Conservation (phyloP, 441 rosid genomes). For the Theobroma grandiflorum region DNA sequence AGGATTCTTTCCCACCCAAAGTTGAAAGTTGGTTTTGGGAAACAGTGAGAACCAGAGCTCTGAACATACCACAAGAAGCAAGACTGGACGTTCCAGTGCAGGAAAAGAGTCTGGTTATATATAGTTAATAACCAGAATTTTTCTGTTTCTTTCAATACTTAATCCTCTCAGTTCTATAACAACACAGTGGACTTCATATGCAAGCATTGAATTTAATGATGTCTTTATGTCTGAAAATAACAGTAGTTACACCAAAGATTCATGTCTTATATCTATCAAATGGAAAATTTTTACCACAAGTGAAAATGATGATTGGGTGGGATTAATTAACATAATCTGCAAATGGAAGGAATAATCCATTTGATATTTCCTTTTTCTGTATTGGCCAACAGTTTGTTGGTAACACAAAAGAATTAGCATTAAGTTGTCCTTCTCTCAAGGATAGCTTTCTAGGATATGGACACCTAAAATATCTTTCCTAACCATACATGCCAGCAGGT, state of each 20-base stretch:
- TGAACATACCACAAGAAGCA: conserved; percentile 26
- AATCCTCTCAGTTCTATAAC: background rate
- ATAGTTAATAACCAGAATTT: background rate
- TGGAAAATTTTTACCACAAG: background rate
- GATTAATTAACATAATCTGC: conserved; percentile 11
- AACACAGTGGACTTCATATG: conserved; percentile 11
- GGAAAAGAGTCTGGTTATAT: background rate
- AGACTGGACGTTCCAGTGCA: background rate
- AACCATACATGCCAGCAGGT: conserved; percentile 7
- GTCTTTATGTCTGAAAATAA: background rate
- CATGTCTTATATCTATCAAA: background rate
- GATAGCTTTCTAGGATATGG: background rate
- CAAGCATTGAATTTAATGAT: conserved; percentile 7
- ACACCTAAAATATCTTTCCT: conserved; percentile 2
- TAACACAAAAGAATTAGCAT: background rate
- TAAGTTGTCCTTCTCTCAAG: conserved; percentile 14
- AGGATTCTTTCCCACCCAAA: conserved; percentile 15
- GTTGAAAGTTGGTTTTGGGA: conserved; percentile 16
- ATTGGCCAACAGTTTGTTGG: background rate
- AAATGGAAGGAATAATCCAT: background rate
- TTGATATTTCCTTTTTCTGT: background rate
- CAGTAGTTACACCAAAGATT: too few relatives aligned
- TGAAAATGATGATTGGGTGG: background rate
- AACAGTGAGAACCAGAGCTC: conserved; percentile 31
- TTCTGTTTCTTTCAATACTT: background rate